Evolutionary conservation across 768 basidiomycete genomes (phyloP).

Genomic region (Tricholoma furcatifolium): DNA sequence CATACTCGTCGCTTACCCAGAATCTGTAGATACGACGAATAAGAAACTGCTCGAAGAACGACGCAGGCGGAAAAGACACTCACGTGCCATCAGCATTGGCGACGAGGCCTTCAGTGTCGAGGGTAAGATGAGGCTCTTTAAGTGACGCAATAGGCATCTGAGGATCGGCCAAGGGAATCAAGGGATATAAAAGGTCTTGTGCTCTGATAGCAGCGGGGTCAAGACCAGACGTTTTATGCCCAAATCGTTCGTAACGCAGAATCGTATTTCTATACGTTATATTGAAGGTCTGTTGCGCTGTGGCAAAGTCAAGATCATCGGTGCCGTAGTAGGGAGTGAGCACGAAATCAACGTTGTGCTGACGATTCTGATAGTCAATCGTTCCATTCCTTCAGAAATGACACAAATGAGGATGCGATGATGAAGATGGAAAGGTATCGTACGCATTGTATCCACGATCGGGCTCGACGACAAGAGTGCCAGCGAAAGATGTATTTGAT

Average conservation of each 20-base stretch:
- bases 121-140: constrained; percentile 42
- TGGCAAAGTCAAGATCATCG: constrained; percentile 43
- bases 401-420: not conserved
- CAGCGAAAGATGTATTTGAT: constrained; percentile 36
- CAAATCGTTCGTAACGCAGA: constrained; percentile 46
- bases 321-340: constrained; percentile 54
- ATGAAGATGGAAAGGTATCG: constrained; percentile 14
- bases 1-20: constrained; percentile 71
- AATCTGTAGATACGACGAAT: constrained; percentile 31
- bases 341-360: constrained; percentile 58
- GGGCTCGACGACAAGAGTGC: constrained; percentile 47
- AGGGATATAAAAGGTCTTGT: constrained; percentile 29
- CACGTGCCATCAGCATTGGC: constrained; percentile 58
- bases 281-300: constrained; percentile 49
- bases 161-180: constrained; percentile 35
- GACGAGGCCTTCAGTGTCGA: constrained; percentile 62
- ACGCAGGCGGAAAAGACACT: constrained; percentile 13
- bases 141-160: constrained; percentile 44
- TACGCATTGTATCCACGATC: constrained; percentile 62
- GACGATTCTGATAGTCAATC: constrained; percentile 62
- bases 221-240: constrained; percentile 53
- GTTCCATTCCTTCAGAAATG: constrained; percentile 40
- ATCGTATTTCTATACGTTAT: constrained; percentile 50
- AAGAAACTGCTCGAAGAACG: not conserved
- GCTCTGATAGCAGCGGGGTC: constrained; percentile 48